Percentiles rank a stretch among this genome's conserved stretches.
phyloP scores from a whole-genome alignment of 352 stramenopile species.

The Phytophthora kernoviae region DNA sequence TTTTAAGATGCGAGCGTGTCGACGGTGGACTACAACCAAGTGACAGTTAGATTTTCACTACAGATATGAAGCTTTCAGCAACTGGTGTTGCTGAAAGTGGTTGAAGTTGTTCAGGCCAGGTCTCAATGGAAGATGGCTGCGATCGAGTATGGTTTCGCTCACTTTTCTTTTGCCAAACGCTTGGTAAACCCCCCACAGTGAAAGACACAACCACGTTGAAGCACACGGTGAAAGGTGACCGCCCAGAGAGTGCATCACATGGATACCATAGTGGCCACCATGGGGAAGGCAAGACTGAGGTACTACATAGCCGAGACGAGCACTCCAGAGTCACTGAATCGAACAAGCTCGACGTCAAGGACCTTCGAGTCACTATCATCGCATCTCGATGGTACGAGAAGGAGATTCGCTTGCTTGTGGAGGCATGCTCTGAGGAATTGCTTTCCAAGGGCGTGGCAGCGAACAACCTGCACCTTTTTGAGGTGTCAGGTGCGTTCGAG shows the following conservation, averaged over 20 bases:
- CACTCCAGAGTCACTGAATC: constrained; percentile 34
- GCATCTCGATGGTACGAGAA: constrained; percentile 69
- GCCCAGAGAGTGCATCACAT: constrained; percentile 7
- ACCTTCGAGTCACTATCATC: constrained; percentile 57
- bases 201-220: constrained; percentile 24
- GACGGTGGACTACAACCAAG: no score
- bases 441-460: constrained; percentile 56
- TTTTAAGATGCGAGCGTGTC: no score
- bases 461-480: constrained; percentile 48
- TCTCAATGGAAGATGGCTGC: not conserved
- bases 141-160: not conserved
- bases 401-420: constrained; percentile 51
- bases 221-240: constrained; percentile 10
- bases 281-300: constrained; percentile 20
- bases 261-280: constrained; percentile 6
- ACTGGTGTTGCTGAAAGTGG: no score
- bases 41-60: no score
- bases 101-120: not conserved
- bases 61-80: no score
- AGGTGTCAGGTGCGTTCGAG: constrained; percentile 95
- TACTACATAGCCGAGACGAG: constrained; percentile 31
- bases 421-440: constrained; percentile 60
- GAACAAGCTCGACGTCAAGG: constrained; percentile 34
- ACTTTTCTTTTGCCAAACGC: constrained; percentile 12
- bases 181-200: constrained; percentile 14